Evolutionary conservation across 257 asterid genomes (phyloP), one percentile per base, ranked within the genome.

Genomic region (Solanum etuberosum): DNA sequence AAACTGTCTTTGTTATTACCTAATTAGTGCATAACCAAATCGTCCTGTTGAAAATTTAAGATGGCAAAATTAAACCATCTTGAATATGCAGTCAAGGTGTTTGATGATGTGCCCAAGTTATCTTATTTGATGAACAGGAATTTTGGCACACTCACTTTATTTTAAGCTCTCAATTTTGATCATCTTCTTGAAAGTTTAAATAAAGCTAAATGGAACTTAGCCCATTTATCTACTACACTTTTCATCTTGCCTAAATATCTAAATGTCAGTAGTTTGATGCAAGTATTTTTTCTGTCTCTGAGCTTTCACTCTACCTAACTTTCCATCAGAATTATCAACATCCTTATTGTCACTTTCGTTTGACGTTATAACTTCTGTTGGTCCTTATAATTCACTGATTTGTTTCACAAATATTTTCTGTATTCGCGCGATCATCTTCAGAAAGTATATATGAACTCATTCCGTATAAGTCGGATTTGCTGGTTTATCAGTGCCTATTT

Each of bases 241-340:
- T 16, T 43, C 51, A 12, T 43, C 51, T 43, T 43, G 15, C 51
- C 51, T 43, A 43, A 43, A 43, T 43, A 43, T 43, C 51, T 43
- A 43, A 43, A 5, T 71, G 71, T 37, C 35, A 54, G 14, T 59
- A 32, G 51, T 32, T 4, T 6, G 3, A 40, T 35, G 34, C 23
- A 48, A 86, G 77, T 83, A 35, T 84, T 15, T 84, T 83, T 88
- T 84, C 91, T 48, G 63, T 71, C 80, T 29, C 16, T 78, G 14
- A 76, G 43, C 27, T 29, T 70, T 61, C 40, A 82, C 42, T 85
- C 88, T 82, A 85, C 86, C 72, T 35, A 73, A 76, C 57, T 76
- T n/a, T 23, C 51, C 16, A 15, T 12, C 59, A 12, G 25, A 80
- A 76, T 38, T 12, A 76, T 76, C 6, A 73, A 40, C 6, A 73